phyloP scores from a whole-genome alignment of 345 rosid genomes.

The Citropsis articulata region DNA sequence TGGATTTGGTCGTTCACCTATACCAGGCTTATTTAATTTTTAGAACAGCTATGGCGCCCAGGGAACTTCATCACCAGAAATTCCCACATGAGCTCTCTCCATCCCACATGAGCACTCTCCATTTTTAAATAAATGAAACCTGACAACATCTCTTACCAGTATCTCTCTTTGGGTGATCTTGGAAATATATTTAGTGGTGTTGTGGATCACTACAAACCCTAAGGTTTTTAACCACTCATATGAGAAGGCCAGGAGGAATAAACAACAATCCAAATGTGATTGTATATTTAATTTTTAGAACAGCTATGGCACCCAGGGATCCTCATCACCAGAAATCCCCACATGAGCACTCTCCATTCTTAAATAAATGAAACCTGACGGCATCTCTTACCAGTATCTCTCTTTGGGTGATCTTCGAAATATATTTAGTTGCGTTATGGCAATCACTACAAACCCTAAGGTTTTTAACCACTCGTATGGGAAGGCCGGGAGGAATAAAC shows the following conservation, averaged over 20 bases:
- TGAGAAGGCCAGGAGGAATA: conserved; percentile 64
- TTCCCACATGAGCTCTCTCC: conserved; percentile 93
- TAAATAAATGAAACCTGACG: conserved; percentile 79
- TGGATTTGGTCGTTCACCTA: conserved; percentile 1
- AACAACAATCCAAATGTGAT: conserved; percentile 83
- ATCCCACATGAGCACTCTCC: conserved; percentile 89
- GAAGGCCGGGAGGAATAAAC: conserved; percentile 62
- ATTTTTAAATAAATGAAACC: conserved; percentile 84
- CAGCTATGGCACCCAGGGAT: conserved; percentile 10
- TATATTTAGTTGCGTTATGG: conserved; percentile 82
- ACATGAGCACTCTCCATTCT: conserved; percentile 88
- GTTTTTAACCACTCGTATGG: conserved; percentile 75
- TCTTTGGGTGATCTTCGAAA: conserved; percentile 75
- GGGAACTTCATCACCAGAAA: conserved; percentile 65
- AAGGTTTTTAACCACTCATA: conserved; percentile 73
- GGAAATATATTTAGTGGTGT: conserved; percentile 82
- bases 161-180: conserved; percentile 81
- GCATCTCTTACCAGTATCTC: conserved; percentile 94
- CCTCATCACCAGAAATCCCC: conserved; percentile 88
- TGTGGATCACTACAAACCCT: conserved; percentile 89
- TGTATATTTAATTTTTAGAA: conserved; percentile 11
- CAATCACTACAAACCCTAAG: conserved; percentile 93
- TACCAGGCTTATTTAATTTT: not conserved
- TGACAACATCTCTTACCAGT: conserved; percentile 80
- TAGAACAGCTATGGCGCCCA: conserved; percentile 1